Evolutionary conservation across 331 rosid species (phyloP).

Genomic region (Erythrophleum ivorense): DNA sequence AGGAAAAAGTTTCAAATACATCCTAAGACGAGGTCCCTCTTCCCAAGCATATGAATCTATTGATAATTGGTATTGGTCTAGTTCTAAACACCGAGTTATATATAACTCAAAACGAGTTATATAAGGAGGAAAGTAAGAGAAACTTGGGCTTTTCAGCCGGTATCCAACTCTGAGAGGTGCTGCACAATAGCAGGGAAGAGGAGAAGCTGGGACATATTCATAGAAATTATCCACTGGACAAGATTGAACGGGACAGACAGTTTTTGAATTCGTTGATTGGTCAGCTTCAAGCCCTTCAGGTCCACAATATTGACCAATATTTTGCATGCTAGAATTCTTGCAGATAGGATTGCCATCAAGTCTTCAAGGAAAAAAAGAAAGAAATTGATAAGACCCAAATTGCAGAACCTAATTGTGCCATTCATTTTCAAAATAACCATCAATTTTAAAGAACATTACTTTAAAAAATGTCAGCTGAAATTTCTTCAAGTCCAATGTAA

Average conservation of each 20-base stretch:
- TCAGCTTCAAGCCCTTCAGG: constrained; percentile 35
- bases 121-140: constrained; percentile 73
- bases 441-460: neutral
- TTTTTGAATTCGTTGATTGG: constrained; percentile 36
- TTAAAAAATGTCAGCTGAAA: neutral
- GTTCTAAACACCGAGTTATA: constrained; percentile 46
- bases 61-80: constrained; percentile 56
- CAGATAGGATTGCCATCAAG: constrained; percentile 83
- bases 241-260: constrained; percentile 45
- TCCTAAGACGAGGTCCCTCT: constrained; percentile 71
- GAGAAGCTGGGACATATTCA: constrained; percentile 63
- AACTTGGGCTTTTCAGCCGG: constrained; percentile 92
- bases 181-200: constrained; percentile 73
- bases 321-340: constrained; percentile 50
- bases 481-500: neutral
- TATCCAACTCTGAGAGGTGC: constrained; percentile 75
- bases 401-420: constrained; percentile 2
- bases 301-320: constrained; percentile 59
- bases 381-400: neutral
- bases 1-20: constrained; percentile 81
- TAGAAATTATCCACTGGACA: constrained; percentile 65
- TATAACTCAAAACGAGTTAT: constrained; percentile 36
- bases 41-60: constrained; percentile 71
- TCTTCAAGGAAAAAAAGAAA: constrained; percentile 50
- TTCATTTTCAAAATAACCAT: constrained; percentile 16